These are phyloP conservation scores for Globisporangium radiosum DNA, from an alignment of 352 stramenopile genomes.

Conservation along the genomic window DNA sequence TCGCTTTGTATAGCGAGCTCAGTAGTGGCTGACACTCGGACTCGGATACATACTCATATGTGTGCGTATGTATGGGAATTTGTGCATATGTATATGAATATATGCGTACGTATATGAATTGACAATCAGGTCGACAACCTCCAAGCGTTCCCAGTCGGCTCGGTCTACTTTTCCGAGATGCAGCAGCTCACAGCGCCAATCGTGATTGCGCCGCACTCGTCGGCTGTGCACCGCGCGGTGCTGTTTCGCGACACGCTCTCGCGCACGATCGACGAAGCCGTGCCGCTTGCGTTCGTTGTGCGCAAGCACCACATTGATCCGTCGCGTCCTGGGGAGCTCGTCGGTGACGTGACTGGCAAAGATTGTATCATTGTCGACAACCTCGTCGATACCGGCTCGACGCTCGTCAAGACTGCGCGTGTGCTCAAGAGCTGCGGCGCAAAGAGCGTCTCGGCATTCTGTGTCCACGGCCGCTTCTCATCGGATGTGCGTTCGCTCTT, in stretches of 20 bases:
- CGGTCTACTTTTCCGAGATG: constrained; percentile 84
- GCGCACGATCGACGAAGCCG: constrained; percentile 66
- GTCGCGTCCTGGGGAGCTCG: constrained; percentile 59
- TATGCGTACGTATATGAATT: no score
- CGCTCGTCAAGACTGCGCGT: constrained; percentile 75
- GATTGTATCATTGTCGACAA: constrained; percentile 87
- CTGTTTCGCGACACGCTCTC: constrained; percentile 81
- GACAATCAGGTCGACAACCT: constrained; percentile 67
- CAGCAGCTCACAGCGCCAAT: constrained; percentile 49
- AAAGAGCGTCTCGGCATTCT: constrained; percentile 75
- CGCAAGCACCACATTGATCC: constrained; percentile 78
- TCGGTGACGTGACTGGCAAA: constrained; percentile 72
- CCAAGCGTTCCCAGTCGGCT: constrained; percentile 77
- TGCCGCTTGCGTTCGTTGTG: constrained; percentile 78
- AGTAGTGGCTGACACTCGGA: background rate
- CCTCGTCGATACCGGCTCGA: constrained; percentile 81
- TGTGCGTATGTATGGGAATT: no score
- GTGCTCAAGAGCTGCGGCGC: constrained; percentile 74
- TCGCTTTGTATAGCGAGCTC: background rate
- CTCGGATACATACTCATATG: background rate
- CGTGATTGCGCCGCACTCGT: constrained; percentile 78
- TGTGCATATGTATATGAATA: background rate
- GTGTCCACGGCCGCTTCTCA: constrained; percentile 81
- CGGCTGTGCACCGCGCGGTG: constrained; percentile 65
- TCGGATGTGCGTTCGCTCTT: constrained; percentile 35